These are phyloP conservation scores for Biancaea sappan DNA, from an alignment of 306 rosid species.

Conservation along the genomic window DNA sequence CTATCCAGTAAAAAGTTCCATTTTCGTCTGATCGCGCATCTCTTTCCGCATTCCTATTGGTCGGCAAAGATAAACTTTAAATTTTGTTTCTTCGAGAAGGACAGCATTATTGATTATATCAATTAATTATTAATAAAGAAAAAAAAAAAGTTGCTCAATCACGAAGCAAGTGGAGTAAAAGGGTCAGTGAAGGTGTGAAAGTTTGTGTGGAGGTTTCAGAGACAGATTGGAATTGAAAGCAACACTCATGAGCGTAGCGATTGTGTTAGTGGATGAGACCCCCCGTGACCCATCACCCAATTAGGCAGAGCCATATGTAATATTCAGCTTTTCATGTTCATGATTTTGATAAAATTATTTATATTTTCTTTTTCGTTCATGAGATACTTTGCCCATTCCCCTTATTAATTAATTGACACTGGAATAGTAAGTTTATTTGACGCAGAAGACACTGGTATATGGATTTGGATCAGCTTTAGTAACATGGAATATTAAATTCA, in stretches of 20 bases:
- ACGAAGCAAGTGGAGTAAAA: too few species aligned
- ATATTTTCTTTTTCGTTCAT: background rate
- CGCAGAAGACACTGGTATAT: too few species aligned
- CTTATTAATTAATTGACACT: too few species aligned
- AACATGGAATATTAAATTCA: too few species aligned
- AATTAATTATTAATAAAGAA: background rate
- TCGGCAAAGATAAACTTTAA: background rate
- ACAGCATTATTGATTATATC: background rate
- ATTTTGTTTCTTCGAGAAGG: background rate
- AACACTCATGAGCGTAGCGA: too few species aligned
- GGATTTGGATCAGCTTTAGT: too few species aligned
- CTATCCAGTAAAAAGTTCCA: slow-evolving; percentile 35
- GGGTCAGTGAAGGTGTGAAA: too few species aligned
- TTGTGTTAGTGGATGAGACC: too few species aligned
- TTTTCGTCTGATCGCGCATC: slow-evolving; percentile 48
- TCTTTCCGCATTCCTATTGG: slow-evolving; percentile 55
- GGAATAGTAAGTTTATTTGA: too few species aligned
- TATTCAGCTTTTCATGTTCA: background rate
- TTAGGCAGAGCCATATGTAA: background rate
- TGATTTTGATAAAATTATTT: background rate
- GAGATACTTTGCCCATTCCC: too few species aligned
- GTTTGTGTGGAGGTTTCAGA: background rate
- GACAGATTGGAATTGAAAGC: background rate
- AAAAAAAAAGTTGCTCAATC: background rate
- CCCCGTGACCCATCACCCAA: background rate